Percentiles rank a stretch among this genome's conserved stretches.
Conservation (phyloP, 2,329 filamentous ascomycete genomes). For the Microsporum ferrugineum region DNA sequence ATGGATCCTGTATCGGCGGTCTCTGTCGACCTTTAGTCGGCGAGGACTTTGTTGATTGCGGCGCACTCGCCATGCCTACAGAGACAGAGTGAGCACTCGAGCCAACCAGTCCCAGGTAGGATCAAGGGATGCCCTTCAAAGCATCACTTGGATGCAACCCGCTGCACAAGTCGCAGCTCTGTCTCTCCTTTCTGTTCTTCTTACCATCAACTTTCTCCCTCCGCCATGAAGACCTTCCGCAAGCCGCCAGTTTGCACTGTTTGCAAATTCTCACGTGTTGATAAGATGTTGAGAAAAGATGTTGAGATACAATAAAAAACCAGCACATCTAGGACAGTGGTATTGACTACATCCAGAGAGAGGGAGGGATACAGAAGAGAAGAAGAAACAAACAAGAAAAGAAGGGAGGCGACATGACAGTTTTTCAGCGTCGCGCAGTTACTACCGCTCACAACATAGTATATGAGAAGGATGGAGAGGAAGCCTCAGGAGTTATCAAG, state of each 20-base stretch:
- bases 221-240: not conserved
- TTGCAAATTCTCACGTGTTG: not conserved
- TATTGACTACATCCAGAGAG: not conserved
- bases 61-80: not conserved
- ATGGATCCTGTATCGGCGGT: slow-evolving; percentile 57
- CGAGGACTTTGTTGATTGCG: slow-evolving; percentile 8
- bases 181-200: not conserved
- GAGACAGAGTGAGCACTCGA: not conserved
- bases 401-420: not conserved
- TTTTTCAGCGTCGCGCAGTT: slow-evolving; percentile 9
- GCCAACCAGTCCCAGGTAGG: not conserved
- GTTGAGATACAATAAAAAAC: not conserved
- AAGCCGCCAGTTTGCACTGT: slow-evolving; percentile 3
- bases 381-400: not conserved
- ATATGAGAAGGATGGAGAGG: not conserved
- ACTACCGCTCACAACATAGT: not conserved
- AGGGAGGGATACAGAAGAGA: not conserved
- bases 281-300: not conserved
- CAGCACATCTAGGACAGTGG: not conserved
- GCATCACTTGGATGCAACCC: not conserved
- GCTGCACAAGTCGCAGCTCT: not conserved
- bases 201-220: not conserved
- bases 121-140: not conserved
- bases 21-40: slow-evolving; percentile 55
- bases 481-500: not conserved